Percentiles rank a stretch among this genome's conserved stretches.
Evolutionary conservation across 495 filamentous ascomycete genomes (phyloP).

Genomic region (Lasiosphaeriaceae sp.): DNA sequence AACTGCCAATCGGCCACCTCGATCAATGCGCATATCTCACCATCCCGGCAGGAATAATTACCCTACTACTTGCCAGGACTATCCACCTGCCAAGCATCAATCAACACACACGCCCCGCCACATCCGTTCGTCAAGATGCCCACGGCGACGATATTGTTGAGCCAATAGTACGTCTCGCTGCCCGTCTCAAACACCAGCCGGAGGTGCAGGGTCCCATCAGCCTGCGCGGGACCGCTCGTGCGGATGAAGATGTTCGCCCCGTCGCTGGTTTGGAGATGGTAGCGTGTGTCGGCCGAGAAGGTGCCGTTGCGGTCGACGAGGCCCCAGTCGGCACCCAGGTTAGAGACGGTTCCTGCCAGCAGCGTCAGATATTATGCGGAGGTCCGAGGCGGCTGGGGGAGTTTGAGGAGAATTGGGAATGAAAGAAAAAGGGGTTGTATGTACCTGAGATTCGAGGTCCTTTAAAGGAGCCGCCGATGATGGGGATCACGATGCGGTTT

Average conservation of each 20-base stretch:
- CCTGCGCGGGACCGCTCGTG: slow-evolving; percentile 24
- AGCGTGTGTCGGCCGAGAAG: slow-evolving; percentile 27
- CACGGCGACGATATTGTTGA: slow-evolving; percentile 27
- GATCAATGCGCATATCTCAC: no score
- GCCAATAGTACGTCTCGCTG: slow-evolving; percentile 23
- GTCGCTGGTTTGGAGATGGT: slow-evolving; percentile 27
- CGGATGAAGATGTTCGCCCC: slow-evolving; percentile 28
- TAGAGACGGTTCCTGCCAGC: background rate
- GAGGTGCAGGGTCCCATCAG: slow-evolving; percentile 23
- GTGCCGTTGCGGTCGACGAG: slow-evolving; percentile 18
- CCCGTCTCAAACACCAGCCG: slow-evolving; percentile 25
- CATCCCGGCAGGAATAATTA: no score
- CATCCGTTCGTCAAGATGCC: slow-evolving; percentile 14
- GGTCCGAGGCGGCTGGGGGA: no score
- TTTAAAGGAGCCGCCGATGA: slow-evolving; percentile 21
- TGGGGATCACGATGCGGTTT: slow-evolving; percentile 22
- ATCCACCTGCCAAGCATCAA: slow-evolving; percentile 27
- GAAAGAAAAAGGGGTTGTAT: background rate
- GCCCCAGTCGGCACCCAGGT: slow-evolving; percentile 27
- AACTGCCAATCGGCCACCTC: no score
- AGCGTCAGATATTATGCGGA: no score
- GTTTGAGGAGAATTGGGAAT: no score
- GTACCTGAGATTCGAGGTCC: slow-evolving; percentile 20
- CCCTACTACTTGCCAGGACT: no score
- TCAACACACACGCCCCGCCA: slow-evolving; percentile 7